Evolutionary conservation across 805 yeast species (phyloP).

Genomic region (Pichia exigua): DNA sequence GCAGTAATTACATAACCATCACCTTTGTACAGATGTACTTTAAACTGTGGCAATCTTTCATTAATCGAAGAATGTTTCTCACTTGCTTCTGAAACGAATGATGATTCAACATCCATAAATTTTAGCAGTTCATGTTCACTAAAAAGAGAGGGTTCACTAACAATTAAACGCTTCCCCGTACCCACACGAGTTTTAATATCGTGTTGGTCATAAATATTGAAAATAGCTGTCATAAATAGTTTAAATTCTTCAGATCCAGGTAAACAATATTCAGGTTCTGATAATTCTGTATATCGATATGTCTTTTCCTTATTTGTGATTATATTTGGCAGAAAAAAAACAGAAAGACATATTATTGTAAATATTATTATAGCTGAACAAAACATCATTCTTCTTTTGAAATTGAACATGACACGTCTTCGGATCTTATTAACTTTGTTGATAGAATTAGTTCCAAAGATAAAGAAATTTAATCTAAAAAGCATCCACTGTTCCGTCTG

Average conservation of each 20-base stretch:
- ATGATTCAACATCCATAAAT: background rate
- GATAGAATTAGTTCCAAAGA: background rate
- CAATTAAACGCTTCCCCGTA: background rate
- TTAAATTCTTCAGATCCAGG: background rate
- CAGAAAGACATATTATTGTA: background rate
- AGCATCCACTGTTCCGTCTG: background rate
- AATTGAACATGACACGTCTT: background rate
- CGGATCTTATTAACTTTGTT: background rate
- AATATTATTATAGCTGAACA: no score
- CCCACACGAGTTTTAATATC: background rate
- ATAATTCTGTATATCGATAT: background rate
- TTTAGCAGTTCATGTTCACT: background rate
- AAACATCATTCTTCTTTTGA: background rate
- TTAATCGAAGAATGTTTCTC: background rate
- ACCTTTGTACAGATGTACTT: background rate
- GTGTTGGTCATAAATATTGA: background rate
- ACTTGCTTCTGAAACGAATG: background rate
- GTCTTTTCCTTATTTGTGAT: background rate
- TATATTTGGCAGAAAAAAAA: background rate
- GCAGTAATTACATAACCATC: background rate
- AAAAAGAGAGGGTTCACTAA: background rate
- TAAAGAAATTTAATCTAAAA: background rate
- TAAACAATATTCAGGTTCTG: background rate
- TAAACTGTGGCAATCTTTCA: background rate
- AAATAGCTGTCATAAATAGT: background rate